These are phyloP conservation scores for Apiospora hydei DNA, from an alignment of 2,329 filamentous ascomycete genomes.

Conservation along the genomic window DNA sequence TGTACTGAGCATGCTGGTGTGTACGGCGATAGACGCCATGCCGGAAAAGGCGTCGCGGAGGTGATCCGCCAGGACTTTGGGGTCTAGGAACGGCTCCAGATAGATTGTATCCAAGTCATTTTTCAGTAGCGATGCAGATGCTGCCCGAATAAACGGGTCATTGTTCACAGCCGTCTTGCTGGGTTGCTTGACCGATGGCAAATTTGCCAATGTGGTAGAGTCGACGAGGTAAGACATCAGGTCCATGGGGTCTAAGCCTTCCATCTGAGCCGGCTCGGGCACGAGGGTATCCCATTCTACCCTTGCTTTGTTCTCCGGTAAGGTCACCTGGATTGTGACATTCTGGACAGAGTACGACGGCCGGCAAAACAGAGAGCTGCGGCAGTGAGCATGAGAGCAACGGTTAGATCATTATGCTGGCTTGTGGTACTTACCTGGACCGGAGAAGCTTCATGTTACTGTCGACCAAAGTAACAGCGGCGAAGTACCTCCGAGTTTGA, in stretches of 20 bases:
- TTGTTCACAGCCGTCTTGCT: background rate
- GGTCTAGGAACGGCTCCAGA: background rate
- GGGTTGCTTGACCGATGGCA: background rate
- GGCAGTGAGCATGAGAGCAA: background rate
- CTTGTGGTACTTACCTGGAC: background rate
- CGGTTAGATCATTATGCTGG: background rate
- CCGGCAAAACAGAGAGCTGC: background rate
- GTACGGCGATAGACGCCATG: background rate
- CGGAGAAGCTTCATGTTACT: background rate
- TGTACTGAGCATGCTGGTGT: background rate
- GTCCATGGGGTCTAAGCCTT: background rate
- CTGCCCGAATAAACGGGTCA: background rate
- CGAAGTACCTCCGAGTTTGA: background rate
- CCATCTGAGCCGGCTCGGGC: background rate
- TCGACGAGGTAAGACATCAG: background rate
- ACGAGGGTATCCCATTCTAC: background rate
- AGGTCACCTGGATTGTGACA: background rate
- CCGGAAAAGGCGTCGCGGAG: background rate
- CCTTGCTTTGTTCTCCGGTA: background rate
- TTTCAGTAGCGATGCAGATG: background rate
- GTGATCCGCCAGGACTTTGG: background rate
- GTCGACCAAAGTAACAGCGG: background rate
- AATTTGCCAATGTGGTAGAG: background rate
- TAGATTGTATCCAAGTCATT: background rate
- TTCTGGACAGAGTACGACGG: background rate